Percentiles rank a stretch among this genome's conserved stretches.
These are phyloP conservation scores for Alternaria triticimaculans DNA, from an alignment of 2,329 filamentous ascomycete genomes.

Conservation along the genomic window DNA sequence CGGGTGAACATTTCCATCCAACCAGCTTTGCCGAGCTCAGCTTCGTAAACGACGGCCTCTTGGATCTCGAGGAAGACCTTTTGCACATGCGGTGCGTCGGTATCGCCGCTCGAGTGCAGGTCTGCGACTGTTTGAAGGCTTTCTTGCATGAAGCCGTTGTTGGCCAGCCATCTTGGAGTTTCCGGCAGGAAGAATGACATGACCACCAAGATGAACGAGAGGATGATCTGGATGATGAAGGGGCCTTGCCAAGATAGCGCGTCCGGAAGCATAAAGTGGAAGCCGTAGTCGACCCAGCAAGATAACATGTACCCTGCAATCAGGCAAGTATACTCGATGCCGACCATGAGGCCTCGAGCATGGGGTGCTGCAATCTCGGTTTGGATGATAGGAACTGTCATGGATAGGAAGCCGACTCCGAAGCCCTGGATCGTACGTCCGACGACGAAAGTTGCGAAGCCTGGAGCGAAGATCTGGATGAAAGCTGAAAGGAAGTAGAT, in stretches of 20 bases:
- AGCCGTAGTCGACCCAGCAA: conserved; percentile 51
- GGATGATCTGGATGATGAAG: conserved; percentile 42
- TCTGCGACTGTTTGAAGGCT: conserved; percentile 52
- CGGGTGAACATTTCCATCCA: conserved; percentile 53
- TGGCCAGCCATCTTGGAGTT: conserved; percentile 52
- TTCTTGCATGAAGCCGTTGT: conserved; percentile 51
- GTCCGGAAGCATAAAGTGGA: conserved; percentile 46
- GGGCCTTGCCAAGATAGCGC: conserved; percentile 45
- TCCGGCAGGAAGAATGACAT: conserved; percentile 51
- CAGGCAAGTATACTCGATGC: conserved; percentile 48
- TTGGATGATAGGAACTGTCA: conserved; percentile 48
- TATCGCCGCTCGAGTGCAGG: conserved; percentile 48
- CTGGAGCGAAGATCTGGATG: conserved; percentile 48
- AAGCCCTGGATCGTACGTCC: conserved; percentile 47
- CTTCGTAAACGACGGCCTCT: conserved; percentile 49
- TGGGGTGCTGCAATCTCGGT: conserved; percentile 50
- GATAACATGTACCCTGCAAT: conserved; percentile 51
- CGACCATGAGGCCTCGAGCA: conserved; percentile 49
- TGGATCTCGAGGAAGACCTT: conserved; percentile 48
- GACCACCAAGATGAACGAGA: conserved; percentile 42
- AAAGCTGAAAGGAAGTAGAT: conserved; percentile 50
- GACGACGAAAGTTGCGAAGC: conserved; percentile 43
- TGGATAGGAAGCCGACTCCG: conserved; percentile 46
- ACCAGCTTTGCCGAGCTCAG: conserved; percentile 41
- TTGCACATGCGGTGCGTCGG: conserved; percentile 44